Evolutionary conservation across 1,284 basidiomycete species (phyloP), one percentile per base, ranked within the genome.

Genomic region (Apiotrichum veenhuisii): DNA sequence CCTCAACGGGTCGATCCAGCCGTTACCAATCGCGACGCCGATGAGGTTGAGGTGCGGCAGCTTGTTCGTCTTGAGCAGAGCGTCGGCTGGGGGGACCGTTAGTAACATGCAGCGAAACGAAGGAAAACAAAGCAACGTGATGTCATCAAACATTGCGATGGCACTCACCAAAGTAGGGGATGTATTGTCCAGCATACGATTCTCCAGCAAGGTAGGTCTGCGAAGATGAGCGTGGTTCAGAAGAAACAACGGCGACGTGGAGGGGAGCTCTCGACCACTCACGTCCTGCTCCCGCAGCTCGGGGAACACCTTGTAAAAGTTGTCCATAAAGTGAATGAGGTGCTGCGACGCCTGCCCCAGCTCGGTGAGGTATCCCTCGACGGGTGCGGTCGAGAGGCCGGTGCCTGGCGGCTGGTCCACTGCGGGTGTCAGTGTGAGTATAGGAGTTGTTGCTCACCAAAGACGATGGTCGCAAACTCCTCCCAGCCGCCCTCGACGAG

Each of bases 111-210:
- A 22, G 15, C 2, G 22, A 7, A 4, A n/a, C 8, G 5, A 40
- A 30, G 20, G 30, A 22, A 5, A 15, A 11, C 30, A 25, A 48
- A 33, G 18, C 15, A 48, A 4, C n/a, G 30, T 41, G 26, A 18
- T 26, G 20, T 22, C 47, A 23, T 26, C 36, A 18, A 18, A 40
- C 3, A 17, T 36, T 36, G 37, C 37, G 3, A 4, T 17, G 22
- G 1, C 7, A 70, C 80, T 64, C 70, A 86, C 89, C 88, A 65
- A 96, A 92, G 75, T 93, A 95, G 15, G 96, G 95, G 63, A 98
- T 94, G 80, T 91, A 98, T 79, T 97, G 93, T n/a, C 96, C 95
- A n/a, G 93, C 95, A 71, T 87, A 98, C 61, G 88, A 91, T 80
- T 97, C 93, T 52, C 93, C 94, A 0, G 87, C 87, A 11, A 97